These are phyloP conservation scores for Septoria petroselini DNA, from an alignment of 2,329 filamentous ascomycete genomes.

Conservation along the genomic window DNA sequence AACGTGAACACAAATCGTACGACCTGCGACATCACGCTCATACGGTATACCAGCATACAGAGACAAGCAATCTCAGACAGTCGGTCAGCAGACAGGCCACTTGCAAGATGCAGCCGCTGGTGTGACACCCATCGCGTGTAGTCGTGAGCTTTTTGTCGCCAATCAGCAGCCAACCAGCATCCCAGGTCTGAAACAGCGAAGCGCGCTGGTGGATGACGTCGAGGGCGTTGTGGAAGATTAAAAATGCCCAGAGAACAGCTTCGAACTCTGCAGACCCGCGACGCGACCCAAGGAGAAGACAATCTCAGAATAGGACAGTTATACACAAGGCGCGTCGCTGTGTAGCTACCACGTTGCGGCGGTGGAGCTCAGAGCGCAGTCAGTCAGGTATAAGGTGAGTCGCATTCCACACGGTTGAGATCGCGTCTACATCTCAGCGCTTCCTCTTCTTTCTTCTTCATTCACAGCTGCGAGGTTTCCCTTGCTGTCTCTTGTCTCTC, in stretches of 20 bases:
- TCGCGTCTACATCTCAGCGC: neutral
- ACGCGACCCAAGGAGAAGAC: neutral
- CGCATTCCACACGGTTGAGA: constrained; percentile 4
- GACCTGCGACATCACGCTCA: no score
- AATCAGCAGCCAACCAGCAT: no score
- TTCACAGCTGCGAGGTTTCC: neutral
- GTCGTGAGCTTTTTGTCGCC: no score
- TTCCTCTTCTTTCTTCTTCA: neutral
- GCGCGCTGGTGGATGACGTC: no score
- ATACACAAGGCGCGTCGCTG: neutral
- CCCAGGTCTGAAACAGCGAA: no score
- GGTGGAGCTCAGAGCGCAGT: neutral
- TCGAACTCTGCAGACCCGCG: constrained; percentile 6
- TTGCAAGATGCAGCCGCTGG: no score
- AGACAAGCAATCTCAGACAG: no score
- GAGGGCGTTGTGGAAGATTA: no score
- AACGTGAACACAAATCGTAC: no score
- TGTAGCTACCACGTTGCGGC: neutral
- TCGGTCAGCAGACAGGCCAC: no score
- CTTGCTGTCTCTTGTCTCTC: constrained; percentile 6
- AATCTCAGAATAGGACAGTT: neutral
- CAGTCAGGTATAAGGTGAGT: neutral
- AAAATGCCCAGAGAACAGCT: constrained; percentile 1
- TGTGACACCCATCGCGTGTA: no score
- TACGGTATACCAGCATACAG: no score